phyloP scores from a whole-genome alignment of 306 rosid genomes.

The Vigna trinervia region DNA sequence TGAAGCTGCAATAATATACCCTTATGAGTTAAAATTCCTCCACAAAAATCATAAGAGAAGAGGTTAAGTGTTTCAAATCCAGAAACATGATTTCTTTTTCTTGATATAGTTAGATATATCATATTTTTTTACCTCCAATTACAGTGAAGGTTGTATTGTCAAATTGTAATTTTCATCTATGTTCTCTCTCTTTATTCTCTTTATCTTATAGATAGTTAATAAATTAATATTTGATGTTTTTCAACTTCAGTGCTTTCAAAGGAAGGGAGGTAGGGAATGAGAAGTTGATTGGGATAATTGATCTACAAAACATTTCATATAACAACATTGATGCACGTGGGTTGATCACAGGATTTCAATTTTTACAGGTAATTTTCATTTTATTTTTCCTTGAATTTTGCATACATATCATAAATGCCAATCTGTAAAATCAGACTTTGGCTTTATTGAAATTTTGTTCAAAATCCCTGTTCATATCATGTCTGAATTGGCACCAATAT shows the following conservation, averaged over 20 bases:
- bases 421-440: background rate
- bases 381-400: conserved; percentile 2
- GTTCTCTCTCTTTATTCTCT: conserved; percentile 9
- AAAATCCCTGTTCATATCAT: background rate
- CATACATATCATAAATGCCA: conserved; percentile 8
- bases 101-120: background rate
- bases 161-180: background rate
- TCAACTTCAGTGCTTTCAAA: conserved; percentile 61
- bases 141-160: background rate
- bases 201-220: background rate
- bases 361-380: conserved; percentile 67
- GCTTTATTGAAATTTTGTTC: background rate
- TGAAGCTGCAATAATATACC: background rate
- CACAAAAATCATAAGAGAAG: background rate
- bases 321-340: conserved; percentile 82
- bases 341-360: conserved; percentile 87
- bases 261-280: conserved; percentile 88
- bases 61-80: background rate
- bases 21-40: background rate
- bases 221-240: background rate
- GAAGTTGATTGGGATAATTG: conserved; percentile 77
- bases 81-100: background rate
- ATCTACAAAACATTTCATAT: conserved; percentile 66
- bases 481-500: conserved; percentile 1
- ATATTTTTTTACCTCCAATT: background rate